A percentile compares a stretch with the other conserved stretches of the same genome.
Conservation (phyloP, 2,329 filamentous ascomycete species). For the Fonsecaea nubica region DNA sequence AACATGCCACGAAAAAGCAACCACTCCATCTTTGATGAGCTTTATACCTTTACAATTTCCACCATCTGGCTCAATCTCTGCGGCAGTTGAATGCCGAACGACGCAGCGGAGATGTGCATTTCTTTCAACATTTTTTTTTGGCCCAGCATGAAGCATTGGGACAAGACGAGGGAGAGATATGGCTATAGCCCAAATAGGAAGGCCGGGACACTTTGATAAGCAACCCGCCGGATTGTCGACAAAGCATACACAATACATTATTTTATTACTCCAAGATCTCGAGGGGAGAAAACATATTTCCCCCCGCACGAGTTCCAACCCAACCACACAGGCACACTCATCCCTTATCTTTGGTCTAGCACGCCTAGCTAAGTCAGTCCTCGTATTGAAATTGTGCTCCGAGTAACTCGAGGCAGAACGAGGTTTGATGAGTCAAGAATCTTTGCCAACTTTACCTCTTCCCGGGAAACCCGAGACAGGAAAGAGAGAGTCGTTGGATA, state of each 20-base stretch:
- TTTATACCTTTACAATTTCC: constrained; percentile 10
- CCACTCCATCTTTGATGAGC: not conserved
- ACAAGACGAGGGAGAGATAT: constrained; percentile 7
- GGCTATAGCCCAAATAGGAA: constrained; percentile 5
- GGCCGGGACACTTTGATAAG: not conserved
- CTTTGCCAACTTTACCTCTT: not conserved
- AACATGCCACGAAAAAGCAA: not conserved
- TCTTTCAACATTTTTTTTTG: not conserved
- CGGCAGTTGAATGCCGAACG: not conserved
- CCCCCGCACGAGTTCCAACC: not conserved
- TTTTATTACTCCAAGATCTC: not conserved
- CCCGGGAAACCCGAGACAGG: not conserved
- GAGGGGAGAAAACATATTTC: no score
- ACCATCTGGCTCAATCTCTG: not conserved
- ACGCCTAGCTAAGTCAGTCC: not conserved
- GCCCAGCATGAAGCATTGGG: not conserved
- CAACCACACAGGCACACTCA: not conserved
- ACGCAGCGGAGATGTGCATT: constrained; percentile 9
- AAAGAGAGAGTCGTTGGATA: constrained; percentile 12
- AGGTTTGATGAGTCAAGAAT: not conserved
- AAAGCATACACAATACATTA: not conserved
- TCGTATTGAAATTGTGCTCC: not conserved
- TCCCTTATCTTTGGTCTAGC: constrained; percentile 1
- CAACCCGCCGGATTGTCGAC: not conserved
- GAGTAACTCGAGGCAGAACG: not conserved